Conservation (phyloP, 164 flowering plant genomes). For the Cinnamomum chago region DNA sequence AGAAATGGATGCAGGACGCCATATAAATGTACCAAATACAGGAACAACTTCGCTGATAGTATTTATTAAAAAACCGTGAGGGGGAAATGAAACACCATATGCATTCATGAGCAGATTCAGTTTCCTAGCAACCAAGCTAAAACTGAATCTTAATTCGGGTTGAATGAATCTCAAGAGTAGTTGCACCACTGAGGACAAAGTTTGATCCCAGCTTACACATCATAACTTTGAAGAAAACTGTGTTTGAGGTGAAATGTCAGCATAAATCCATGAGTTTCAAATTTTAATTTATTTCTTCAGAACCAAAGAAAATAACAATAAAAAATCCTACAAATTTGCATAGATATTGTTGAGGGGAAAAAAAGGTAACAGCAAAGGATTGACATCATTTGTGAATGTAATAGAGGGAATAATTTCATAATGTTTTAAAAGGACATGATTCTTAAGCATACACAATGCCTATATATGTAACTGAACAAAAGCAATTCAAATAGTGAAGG, state of each 20-base stretch:
- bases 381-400: not conserved
- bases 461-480: no score
- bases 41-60: no score
- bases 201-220: not conserved
- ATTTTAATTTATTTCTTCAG: not conserved
- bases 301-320: not conserved
- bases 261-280: not conserved
- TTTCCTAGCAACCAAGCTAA: not conserved
- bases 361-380: not conserved
- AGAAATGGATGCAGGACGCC: no score
- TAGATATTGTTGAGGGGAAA: not conserved
- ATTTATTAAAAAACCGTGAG: no score
- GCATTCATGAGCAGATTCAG: not conserved
- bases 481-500: no score
- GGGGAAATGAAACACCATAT: not conserved
- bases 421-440: no score
- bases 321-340: not conserved
- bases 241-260: not conserved
- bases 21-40: no score
- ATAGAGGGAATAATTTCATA: not conserved
- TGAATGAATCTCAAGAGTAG: not conserved
- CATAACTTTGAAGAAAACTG: not conserved
- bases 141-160: not conserved
- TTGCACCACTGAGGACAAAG: not conserved
- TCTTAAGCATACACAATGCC: no score